Conservation (phyloP, 1,284 basidiomycete species). For the Microbotryomycetes sp. region DNA sequence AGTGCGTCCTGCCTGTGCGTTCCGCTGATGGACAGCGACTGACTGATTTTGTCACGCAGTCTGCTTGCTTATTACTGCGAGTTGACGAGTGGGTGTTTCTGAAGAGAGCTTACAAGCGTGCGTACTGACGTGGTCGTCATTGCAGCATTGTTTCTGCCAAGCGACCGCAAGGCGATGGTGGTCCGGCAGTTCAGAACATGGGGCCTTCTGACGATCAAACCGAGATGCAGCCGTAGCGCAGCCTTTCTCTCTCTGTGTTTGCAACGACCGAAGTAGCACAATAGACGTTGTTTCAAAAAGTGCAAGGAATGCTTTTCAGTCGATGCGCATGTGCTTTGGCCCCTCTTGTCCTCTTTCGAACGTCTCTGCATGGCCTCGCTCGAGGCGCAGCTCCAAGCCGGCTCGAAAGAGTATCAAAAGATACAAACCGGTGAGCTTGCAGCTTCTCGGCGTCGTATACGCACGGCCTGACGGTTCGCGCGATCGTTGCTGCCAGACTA, state of each 20-base stretch:
- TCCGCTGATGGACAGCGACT: background rate
- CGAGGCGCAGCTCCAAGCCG: constrained; percentile 55
- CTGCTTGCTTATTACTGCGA: constrained; percentile 79
- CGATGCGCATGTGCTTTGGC: background rate
- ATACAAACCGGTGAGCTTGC: constrained; percentile 51
- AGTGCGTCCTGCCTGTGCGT: constrained; percentile 42
- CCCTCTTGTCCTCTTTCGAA: background rate
- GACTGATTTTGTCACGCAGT: constrained; percentile 43
- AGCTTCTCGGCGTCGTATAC: background rate
- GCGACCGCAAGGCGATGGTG: constrained; percentile 23
- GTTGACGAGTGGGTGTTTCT: constrained; percentile 82
- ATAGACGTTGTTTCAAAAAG: too few species aligned
- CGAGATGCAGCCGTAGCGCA: background rate
- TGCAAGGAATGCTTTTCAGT: too few species aligned
- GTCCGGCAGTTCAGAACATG: constrained; percentile 7
- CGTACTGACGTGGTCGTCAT: background rate
- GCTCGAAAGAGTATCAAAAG: constrained; percentile 67
- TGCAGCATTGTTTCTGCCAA: constrained; percentile 28
- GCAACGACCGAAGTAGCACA: background rate
- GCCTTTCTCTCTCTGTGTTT: background rate
- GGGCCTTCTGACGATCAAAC: background rate
- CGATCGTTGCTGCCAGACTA: too few species aligned
- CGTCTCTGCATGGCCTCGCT: constrained; percentile 32
- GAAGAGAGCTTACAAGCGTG: too few species aligned
- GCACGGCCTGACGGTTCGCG: background rate